Percentiles rank a stretch among this genome's conserved stretches.
Conservation (phyloP, 2,329 filamentous ascomycete genomes). For the Aspergillus amoenus region DNA sequence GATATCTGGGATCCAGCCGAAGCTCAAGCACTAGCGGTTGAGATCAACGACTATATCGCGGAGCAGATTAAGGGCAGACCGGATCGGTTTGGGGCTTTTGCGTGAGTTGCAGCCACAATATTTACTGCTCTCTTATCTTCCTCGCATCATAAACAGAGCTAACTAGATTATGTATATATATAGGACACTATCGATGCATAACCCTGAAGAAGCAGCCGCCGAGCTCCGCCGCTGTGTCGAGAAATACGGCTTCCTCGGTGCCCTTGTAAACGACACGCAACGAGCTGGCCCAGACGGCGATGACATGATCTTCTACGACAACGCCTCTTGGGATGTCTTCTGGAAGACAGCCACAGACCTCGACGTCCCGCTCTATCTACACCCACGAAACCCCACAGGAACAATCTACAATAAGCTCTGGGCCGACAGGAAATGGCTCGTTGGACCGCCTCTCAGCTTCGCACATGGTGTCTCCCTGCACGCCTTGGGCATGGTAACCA, state of each 20-base stretch:
- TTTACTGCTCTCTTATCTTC: background rate
- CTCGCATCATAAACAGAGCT: background rate
- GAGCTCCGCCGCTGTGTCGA: constrained; percentile 51
- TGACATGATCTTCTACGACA: constrained; percentile 65
- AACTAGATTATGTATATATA: background rate
- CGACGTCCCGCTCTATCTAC: constrained; percentile 64
- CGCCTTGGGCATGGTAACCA: constrained; percentile 52
- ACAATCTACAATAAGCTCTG: constrained; percentile 59
- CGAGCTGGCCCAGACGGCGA: constrained; percentile 59
- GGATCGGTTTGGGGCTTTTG: constrained; percentile 48
- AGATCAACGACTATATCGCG: constrained; percentile 50
- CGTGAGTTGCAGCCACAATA: constrained; percentile 22
- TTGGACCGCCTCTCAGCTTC: constrained; percentile 60
- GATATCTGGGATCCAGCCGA: constrained; percentile 47
- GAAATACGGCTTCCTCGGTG: constrained; percentile 62
- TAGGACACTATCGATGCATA: constrained; percentile 42
- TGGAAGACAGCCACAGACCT: constrained; percentile 60
- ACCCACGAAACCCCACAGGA: constrained; percentile 60
- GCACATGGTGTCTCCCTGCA: constrained; percentile 61
- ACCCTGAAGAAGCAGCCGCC: constrained; percentile 39
- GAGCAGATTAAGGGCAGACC: constrained; percentile 42
- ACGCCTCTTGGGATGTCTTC: constrained; percentile 58
- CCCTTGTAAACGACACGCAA: constrained; percentile 63
- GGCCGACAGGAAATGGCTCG: constrained; percentile 58
- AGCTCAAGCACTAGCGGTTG: constrained; percentile 44